Evolutionary conservation across 2,329 filamentous ascomycete species (phyloP), one percentile per base, ranked within the genome.

Genomic region (Pestalotiopsis sp.): DNA sequence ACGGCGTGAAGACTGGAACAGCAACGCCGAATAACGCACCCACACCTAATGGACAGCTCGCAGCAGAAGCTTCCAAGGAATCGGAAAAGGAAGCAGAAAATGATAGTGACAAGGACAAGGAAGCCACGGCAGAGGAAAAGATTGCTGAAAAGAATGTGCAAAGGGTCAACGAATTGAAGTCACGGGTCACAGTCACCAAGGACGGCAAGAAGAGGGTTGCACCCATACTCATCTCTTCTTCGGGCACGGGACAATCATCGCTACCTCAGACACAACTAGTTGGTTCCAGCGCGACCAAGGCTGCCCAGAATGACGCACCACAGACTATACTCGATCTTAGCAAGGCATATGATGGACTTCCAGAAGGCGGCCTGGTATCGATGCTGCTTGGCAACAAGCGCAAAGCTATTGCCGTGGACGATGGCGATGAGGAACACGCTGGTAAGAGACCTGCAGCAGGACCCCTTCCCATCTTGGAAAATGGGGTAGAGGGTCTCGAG

Each of bases 201-300:
- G 95, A 99, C 73, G 96, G 96, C 38, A 98, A 96, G 82, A 99
- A 99, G 82, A 89, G 96, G 67, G 95, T 99, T 67, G 93, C 94
- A 3, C 96, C 96, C 1, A 85, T 99, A 71, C 86, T 99, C 13
- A 93, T 99, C 6, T 97, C 95, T 0, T 94, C 94, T 0, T 95
- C 95, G 9, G 94, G 93, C 2, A 93, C 92, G 1, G 93, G 93
- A 12, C 91, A 95, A 76, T 97, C 95, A 0, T 97, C 95, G 17
- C 83, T 98, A 13, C 95, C 95, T 1, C 93, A 97, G 76, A 92
- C 94, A 25, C 93, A 97, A 75, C 85, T 98, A 5, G 92, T 98
- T 71, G 93, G 94, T 45, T 90, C 93, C 13, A 90, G 90, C 11
- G 87, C 89, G 11, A 87, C 86, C 14, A 92, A 88, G 71, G 82